Evolutionary conservation across 257 asterid genomes (phyloP), one percentile per base, ranked within the genome.

Genomic region (Solanum chilense): DNA sequence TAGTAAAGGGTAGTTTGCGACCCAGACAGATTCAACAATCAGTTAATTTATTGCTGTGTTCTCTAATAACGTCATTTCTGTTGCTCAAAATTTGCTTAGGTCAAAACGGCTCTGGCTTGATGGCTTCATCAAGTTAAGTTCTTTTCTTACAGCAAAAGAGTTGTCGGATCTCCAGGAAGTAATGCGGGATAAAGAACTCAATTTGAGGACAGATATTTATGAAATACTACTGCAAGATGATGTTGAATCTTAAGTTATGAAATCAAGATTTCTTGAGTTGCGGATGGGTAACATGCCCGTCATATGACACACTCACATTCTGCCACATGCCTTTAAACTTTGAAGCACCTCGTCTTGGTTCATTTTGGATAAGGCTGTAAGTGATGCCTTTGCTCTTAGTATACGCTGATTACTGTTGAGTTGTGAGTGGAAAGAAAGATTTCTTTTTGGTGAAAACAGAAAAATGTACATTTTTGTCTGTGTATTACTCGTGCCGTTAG

Each of bases 161-260:
- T 91, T 97, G 62, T 95, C 98, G 11, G 99, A 97, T 73, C 97
- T 97, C 87, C 99, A 97, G 87, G 98, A 97, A 88, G 99, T 97
- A 29, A 97, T 97, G 99, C 91, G 98, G 52, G 99, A 97, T 60
- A 97, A 97, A 92, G 99, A 95, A 88, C 94, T 97, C 87, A 95
- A 97, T 75, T 90, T 97, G 90, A 93, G 99, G 93, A 97, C 99
- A n/a, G 99, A 95, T 85, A 95, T 95, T 80, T 97, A 97, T 27
- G 99, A 97, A 92, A 97, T 97, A 75, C 92, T 97, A 84, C 86
- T 97, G 92, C 96, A 93, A 91, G 99, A 97, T 86, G 99, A 94
- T 91, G 90, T 90, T 92, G 97, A 91, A 64, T 73, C 88, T 44
- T 92, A 90, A 69, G 69, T 29, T 6, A 10, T 80, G 85, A 47